Evolutionary conservation across 441 rosid genomes (phyloP).

Genomic region (Populus tomentosa): DNA sequence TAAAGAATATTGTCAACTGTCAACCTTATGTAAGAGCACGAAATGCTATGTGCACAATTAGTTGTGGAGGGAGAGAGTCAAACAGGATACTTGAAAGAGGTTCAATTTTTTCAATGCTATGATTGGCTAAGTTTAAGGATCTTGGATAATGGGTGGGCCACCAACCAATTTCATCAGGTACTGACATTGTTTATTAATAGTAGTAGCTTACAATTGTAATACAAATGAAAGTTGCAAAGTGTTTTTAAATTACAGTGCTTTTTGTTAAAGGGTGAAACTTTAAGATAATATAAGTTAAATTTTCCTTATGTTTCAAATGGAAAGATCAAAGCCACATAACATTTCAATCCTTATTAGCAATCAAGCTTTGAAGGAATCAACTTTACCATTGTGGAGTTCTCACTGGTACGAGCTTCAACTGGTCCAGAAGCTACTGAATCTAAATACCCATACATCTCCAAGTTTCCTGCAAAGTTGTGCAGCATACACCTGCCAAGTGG

Average conservation of each 20-base stretch:
- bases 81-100: neutral
- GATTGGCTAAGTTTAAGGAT: neutral
- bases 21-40: neutral
- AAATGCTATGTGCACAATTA: neutral
- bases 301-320: neutral
- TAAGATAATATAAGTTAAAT: neutral
- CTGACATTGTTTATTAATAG: neutral
- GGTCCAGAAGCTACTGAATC: slow-evolving; percentile 70
- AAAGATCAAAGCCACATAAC: neutral
- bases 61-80: neutral
- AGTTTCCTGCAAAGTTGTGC: slow-evolving; percentile 70
- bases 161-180: neutral
- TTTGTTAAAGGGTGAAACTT: neutral
- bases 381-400: slow-evolving; percentile 61
- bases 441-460: slow-evolving; percentile 66
- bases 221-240: neutral
- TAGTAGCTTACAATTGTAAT: neutral
- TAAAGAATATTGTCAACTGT: neutral
- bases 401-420: slow-evolving; percentile 51
- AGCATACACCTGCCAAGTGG: slow-evolving; percentile 65
- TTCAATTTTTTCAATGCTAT: neutral
- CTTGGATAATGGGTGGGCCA: neutral
- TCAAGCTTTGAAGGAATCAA: neutral
- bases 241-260: neutral
- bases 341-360: neutral